Evolutionary conservation across 805 yeast genomes (phyloP).

Genomic region (Yarrowia sp.): DNA sequence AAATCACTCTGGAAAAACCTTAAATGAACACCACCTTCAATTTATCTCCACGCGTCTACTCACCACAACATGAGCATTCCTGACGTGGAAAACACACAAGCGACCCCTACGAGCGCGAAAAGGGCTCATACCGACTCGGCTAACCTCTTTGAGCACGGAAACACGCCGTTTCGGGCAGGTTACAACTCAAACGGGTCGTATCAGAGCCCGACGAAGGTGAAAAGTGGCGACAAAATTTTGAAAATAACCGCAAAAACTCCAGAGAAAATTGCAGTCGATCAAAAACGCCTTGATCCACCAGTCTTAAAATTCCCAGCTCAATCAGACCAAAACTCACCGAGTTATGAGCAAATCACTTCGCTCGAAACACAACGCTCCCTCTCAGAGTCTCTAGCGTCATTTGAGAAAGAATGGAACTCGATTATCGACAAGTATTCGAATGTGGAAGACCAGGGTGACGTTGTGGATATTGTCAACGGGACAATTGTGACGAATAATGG

Average conservation of each 20-base stretch:
- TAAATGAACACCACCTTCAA: too few relatives aligned
- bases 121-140: background rate
- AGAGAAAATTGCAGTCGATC: background rate
- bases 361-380: background rate
- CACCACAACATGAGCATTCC: too few relatives aligned
- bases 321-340: too few relatives aligned
- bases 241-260: too few relatives aligned
- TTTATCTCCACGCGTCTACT: too few relatives aligned
- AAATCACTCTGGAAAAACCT: too few relatives aligned
- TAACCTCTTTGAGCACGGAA: constrained; percentile 1
- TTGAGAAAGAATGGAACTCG: constrained; percentile 37
- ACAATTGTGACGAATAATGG: constrained; percentile 65
- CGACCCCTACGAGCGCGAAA: background rate
- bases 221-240: too few relatives aligned
- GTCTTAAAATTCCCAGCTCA: too few relatives aligned
- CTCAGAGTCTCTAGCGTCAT: background rate
- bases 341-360: too few relatives aligned
- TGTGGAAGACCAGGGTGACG: constrained; percentile 41
- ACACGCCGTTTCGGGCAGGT: background rate
- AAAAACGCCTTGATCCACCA: too few relatives aligned
- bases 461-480: constrained; percentile 60
- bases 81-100: too few relatives aligned
- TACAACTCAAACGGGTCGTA: background rate
- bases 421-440: constrained; percentile 30
- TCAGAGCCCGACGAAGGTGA: too few relatives aligned